Evolutionary conservation across 176 grass and related monocot genomes (phyloP).

Genomic region (Triticum urartu): DNA sequence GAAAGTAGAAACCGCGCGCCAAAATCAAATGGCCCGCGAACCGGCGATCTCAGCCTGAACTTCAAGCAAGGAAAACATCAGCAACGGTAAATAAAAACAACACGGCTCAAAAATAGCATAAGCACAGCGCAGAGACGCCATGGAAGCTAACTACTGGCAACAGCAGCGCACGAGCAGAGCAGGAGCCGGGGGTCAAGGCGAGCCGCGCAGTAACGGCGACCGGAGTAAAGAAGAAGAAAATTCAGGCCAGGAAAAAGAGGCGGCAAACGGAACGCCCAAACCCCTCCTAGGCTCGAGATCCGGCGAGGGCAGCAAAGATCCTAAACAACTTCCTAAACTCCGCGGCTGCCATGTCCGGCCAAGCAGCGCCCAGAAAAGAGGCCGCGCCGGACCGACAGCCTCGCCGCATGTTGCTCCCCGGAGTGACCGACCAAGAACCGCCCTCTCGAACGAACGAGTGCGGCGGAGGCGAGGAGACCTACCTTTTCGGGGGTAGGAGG

Average conservation of each 20-base stretch:
- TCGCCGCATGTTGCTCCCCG: neutral
- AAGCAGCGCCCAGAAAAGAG: conserved; percentile 2
- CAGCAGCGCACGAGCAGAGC: conserved; percentile 2
- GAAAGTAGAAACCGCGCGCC: neutral
- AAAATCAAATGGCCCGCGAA: conserved; percentile 21
- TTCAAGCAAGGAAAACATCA: neutral
- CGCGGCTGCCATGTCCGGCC: neutral
- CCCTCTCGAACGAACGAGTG: neutral
- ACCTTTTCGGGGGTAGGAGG: conserved; percentile 13
- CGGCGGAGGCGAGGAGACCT: neutral
- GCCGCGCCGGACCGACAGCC: neutral
- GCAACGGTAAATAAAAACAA: neutral
- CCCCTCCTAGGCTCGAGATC: conserved; percentile 27
- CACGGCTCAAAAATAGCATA: neutral
- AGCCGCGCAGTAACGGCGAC: neutral
- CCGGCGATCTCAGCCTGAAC: conserved; percentile 16
- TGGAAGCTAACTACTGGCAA: neutral
- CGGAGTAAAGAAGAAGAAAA: neutral
- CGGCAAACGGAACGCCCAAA: conserved; percentile 18
- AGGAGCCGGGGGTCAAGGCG: conserved; percentile 13
- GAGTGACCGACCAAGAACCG: conserved; percentile 10
- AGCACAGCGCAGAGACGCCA: conserved; percentile 1
- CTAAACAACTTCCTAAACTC: neutral
- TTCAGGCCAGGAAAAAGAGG: neutral
- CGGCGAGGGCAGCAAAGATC: neutral